Evolutionary conservation across 2,329 filamentous ascomycete genomes (phyloP), one percentile per base, ranked within the genome.

Genomic region (Microcyclospora pomicola): DNA sequence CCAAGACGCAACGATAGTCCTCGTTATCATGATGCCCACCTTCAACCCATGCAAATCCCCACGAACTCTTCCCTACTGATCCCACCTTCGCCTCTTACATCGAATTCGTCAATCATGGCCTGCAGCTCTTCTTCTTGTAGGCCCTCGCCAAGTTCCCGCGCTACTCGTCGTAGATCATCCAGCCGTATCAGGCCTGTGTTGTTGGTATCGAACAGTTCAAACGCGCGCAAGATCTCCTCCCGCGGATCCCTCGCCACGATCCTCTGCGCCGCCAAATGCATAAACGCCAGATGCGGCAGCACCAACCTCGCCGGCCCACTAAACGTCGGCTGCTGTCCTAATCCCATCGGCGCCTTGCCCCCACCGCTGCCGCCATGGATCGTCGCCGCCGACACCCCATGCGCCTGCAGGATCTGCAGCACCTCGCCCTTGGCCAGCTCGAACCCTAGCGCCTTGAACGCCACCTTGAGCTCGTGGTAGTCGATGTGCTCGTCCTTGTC

Each of bases 31-130:
- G 19, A 24, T 24, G 19, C 19, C 7, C 19, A 7, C 19, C 19
- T 24, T 10, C 37, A 46, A 11, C 64, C 64, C 58, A 77, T 63
- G 58, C 75, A 79, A 47, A 80, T 80, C n/a, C 71, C 69, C 49
- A 79, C 65, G 62, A 80, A 80, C 42, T 75, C 75, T 42, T 79
- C 75, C 50, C 71, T 58, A 34, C 67, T 70, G 47, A 80, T 77
- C 40, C 71, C 86, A 9, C 87, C 87, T 50, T 93, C 92, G 1
- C 85, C 88, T 55, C 93, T 83, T 47, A 95, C 71, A 65, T 98
- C 91, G 65, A 96, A 92, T 62, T 96, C 88, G 55, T 95, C 86
- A 64, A 98, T 91, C 91, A 98, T 98, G 47, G 86, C 86, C 50
- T 76, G 71, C 44, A 98, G 69, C 60, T 98, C 91, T 53, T 92